phyloP scores from a whole-genome alignment of 768 basidiomycete genomes.

The Amanita rimosa region DNA sequence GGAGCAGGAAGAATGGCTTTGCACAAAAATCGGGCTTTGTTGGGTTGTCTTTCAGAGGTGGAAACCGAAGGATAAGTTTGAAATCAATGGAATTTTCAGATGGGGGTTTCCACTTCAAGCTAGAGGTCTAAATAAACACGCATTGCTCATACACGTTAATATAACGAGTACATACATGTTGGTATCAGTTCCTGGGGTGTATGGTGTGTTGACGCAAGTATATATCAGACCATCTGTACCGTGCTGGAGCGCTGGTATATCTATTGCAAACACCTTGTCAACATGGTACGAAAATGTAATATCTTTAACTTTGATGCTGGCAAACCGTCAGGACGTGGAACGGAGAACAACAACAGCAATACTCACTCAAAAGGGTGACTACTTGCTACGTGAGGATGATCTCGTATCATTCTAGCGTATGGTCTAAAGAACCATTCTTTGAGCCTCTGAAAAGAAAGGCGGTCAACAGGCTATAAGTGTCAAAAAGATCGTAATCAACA shows the following conservation, averaged over 20 bases:
- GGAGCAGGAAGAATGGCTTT: constrained; percentile 78
- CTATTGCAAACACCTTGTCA: constrained; percentile 72
- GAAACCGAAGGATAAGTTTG: constrained; percentile 91
- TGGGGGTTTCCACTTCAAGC: constrained; percentile 98
- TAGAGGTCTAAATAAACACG: constrained; percentile 20
- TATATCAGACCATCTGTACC: constrained; percentile 96
- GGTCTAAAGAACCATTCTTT: constrained; percentile 77
- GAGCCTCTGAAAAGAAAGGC: constrained; percentile 42
- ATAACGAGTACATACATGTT: constrained; percentile 58
- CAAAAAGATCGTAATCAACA: constrained; percentile 18
- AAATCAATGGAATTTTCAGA: constrained; percentile 98
- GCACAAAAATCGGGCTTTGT: constrained; percentile 65
- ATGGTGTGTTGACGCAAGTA: constrained; percentile 79
- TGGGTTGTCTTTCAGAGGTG: constrained; percentile 42
- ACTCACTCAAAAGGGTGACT: constrained; percentile 64
- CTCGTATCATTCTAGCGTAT: constrained; percentile 54
- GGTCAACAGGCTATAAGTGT: background rate
- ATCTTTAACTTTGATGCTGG: constrained; percentile 78
- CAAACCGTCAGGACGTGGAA: background rate
- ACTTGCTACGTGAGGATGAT: constrained; percentile 56
- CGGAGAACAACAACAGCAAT: constrained; percentile 26
- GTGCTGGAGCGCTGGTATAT: constrained; percentile 81
- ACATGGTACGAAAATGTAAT: constrained; percentile 83
- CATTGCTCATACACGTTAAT: constrained; percentile 1
- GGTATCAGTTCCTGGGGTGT: constrained; percentile 74